Evolutionary conservation across 106 monocot species (phyloP).

Genomic region (Dendrobium nobile): DNA sequence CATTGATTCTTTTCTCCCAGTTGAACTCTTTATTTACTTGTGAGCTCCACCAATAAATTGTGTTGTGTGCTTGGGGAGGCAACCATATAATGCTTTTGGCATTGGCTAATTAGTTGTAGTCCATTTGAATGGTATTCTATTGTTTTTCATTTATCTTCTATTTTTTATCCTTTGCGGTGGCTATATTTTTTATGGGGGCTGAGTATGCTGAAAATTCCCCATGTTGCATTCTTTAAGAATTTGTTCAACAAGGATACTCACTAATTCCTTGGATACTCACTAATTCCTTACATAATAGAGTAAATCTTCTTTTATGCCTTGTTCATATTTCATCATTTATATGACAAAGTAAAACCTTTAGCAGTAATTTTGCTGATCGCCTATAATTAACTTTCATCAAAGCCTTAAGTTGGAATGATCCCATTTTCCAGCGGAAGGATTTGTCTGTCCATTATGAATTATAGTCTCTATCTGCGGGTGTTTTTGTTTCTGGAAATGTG

Average conservation of each 20-base stretch:
- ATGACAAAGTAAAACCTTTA: not conserved
- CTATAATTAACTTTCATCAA: not conserved
- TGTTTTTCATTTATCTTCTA: not conserved
- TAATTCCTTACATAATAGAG: not conserved
- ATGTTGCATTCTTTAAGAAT: not conserved
- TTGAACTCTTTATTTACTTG: not conserved
- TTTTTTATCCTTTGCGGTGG: not conserved
- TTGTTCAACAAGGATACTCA: not conserved
- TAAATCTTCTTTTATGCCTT: not conserved
- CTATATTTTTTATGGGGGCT: not conserved
- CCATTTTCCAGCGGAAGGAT: not conserved
- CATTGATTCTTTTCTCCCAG: not conserved
- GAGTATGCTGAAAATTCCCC: not conserved
- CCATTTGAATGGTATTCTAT: not conserved
- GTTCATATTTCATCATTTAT: not conserved
- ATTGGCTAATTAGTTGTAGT: not conserved
- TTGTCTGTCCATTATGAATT: not conserved
- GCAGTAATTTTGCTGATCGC: not conserved
- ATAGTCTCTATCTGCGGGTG: not conserved
- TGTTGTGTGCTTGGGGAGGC: too few relatives aligned
- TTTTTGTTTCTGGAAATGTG: not conserved
- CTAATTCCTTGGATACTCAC: not conserved
- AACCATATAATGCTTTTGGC: not conserved
- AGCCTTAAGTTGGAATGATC: not conserved
- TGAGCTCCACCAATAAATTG: too few relatives aligned